Base-by-base conservation (phyloP, 2,329 filamentous ascomycete genomes). In the Rhynchosporium agropyri region DNA sequence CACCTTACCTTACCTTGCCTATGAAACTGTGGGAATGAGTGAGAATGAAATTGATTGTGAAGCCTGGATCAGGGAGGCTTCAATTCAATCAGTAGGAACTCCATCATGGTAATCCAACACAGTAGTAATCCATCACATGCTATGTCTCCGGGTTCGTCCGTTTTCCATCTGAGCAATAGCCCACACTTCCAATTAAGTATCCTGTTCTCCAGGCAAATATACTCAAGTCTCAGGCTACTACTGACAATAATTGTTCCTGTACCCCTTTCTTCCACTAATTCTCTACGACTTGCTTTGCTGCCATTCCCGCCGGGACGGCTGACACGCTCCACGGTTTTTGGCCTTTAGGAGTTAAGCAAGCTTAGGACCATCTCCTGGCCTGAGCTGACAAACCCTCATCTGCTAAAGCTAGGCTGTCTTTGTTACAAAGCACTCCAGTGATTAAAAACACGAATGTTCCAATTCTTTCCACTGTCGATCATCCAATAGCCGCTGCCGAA, bases 401-500 rank as follows among this genome's bases (percentile, higher is more conserved):
- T 56, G 46, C 58, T 58, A 53, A 57, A 26, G 42, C 58, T n/a
- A 33, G 31, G 28, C 31, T 28, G 31, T 20, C 48, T 51, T 53
- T 42, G 53, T 65, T 59, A 65, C 64, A 63, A 65, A 65, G 64
- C 64, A 63, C 40, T 58, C 40, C 56, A 62, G 60, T 55, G 55
- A 60, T 65, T 60, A 53, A 62, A 60, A 60, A 62, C 45, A 61
- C 56, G 54, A 45, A 38, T 58, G 53, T 63, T 65, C 60, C 43
- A 61, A 59, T 58, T 13, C 60, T 8, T 63, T 46, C 50, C 26
- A 45, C n/a, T 53, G n/a, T 53, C 50, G 29, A 13, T 36, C 26
- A n/a, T 45, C 62, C 53, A 60, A 57, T 58, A 12, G 33, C 36
- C 48, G 28, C n/a, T 49, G 33, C 45, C 56, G 59, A 54, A 63